A percentile compares a stretch with the other conserved stretches of the same genome.
Conservation (phyloP, 2,329 filamentous ascomycete species). For the Emmonsiellopsis sp. region DNA sequence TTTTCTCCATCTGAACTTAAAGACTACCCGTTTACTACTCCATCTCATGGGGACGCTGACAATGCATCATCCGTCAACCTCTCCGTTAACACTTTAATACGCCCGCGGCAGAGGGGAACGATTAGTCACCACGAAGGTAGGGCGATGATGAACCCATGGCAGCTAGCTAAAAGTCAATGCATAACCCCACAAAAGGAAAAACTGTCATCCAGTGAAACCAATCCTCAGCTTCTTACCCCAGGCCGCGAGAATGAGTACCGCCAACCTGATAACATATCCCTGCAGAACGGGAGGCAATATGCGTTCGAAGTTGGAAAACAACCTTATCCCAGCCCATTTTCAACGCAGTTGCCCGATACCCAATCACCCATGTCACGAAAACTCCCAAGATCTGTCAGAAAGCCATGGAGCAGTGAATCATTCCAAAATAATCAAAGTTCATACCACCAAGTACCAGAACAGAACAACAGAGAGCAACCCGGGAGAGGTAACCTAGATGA, state of each 20-base stretch:
- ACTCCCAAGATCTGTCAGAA: neutral
- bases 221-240: slow-evolving; percentile 13
- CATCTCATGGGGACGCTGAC: no score
- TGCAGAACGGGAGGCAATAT: neutral
- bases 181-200: slow-evolving; percentile 4
- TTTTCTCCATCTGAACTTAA: no score
- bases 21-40: no score
- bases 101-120: neutral
- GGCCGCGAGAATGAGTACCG: neutral
- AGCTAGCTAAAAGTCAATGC: slow-evolving; percentile 24
- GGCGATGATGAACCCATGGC: slow-evolving; percentile 24
- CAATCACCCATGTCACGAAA: no score
- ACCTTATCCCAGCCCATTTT: neutral
- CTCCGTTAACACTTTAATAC: neutral
- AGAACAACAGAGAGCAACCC: neutral
- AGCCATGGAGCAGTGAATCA: neutral
- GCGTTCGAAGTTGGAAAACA: neutral
- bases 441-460: neutral
- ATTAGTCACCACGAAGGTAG: neutral
- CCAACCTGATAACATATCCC: neutral
- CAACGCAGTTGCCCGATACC: neutral
- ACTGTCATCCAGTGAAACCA: slow-evolving; percentile 2
- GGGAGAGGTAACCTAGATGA: neutral
- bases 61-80: neutral
- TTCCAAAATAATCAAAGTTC: no score